Evolutionary conservation across 129 eudicot species (phyloP), one percentile per base, ranked within the genome.

Genomic region (Tanacetum coccineum): DNA sequence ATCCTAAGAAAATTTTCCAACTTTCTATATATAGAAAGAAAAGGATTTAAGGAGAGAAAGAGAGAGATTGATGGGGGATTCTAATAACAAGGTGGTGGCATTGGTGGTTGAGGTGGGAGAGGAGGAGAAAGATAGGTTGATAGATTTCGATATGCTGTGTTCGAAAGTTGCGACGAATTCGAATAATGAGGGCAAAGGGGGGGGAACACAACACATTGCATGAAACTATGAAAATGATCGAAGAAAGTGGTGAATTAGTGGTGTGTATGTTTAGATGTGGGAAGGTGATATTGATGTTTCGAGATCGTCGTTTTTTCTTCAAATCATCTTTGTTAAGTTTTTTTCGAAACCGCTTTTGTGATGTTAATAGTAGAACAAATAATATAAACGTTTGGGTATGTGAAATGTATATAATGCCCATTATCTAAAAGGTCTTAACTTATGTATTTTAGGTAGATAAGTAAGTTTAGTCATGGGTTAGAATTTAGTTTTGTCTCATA

Each of bases 241-340:
- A 26, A 64, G 82, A 72, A 39, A 30, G 67, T 3, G 86, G 78
- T 22, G 81, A 62, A 20, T 26, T 55, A 17, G 83, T n/a, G n/a
- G n/a, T n/a, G n/a, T n/a, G n/a, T n/a, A n/a, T n/a, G n/a, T n/a
- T n/a, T n/a, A n/a, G 79, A 88, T 93, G 98, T 93, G 98, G 98
- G 98, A 93, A 82, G 98, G 98, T 70, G 95, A 84, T 54, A 78
- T 93, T 69, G 59, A 74, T 89, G 90, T 70, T 83, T 80, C 28
- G 92, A 88, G 92, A 93, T 72, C 92, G 67, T 12, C 83, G 86
- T n/a, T 68, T 93, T 67, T 74, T 84, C 66, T 80, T 93, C 61
- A 77, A 88, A 77, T 86, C 98, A 11, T 44, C 79, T n/a, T n/a
- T n/a, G n/a, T n/a, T n/a, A n/a, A n/a, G n/a, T n/a, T n/a, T n/a